Conservation (phyloP, 768 basidiomycete genomes). For the Mycena indigotica region DNA sequence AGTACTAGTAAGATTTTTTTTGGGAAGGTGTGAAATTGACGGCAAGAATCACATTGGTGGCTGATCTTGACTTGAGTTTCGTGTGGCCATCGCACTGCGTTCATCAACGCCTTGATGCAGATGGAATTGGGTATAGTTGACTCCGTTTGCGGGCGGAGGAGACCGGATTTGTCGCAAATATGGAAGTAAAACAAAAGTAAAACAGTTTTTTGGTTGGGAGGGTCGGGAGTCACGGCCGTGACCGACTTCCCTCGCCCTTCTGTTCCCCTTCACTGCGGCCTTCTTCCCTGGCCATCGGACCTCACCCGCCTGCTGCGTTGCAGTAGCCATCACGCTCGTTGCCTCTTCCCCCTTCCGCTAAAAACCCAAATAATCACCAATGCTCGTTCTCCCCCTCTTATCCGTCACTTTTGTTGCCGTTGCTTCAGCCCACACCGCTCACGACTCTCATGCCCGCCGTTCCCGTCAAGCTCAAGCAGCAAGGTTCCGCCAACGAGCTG, state of each 20-base stretch:
- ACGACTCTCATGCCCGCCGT: conserved; percentile 1
- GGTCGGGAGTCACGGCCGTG: background rate
- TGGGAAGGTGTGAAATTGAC: background rate
- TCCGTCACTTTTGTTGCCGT: conserved; percentile 1
- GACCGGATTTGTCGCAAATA: background rate
- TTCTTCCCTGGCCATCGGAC: background rate
- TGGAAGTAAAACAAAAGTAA: background rate
- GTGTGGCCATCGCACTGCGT: background rate
- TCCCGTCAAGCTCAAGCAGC: background rate
- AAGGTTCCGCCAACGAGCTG: background rate
- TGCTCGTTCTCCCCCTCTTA: conserved; percentile 1
- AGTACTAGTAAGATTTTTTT: too few species aligned
- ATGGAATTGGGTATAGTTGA: too few species aligned
- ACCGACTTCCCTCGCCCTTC: background rate
- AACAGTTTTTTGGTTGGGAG: background rate
- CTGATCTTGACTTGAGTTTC: background rate
- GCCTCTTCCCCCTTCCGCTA: background rate
- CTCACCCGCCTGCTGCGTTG: background rate
- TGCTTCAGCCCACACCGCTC: background rate
- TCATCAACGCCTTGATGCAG: background rate
- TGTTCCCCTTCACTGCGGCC: background rate
- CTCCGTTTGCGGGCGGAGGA: background rate
- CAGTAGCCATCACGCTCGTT: background rate
- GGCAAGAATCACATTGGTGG: background rate
- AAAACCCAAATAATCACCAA: background rate